Conservation (phyloP, 1,284 basidiomycete genomes). For the Boletus calvinii region DNA sequence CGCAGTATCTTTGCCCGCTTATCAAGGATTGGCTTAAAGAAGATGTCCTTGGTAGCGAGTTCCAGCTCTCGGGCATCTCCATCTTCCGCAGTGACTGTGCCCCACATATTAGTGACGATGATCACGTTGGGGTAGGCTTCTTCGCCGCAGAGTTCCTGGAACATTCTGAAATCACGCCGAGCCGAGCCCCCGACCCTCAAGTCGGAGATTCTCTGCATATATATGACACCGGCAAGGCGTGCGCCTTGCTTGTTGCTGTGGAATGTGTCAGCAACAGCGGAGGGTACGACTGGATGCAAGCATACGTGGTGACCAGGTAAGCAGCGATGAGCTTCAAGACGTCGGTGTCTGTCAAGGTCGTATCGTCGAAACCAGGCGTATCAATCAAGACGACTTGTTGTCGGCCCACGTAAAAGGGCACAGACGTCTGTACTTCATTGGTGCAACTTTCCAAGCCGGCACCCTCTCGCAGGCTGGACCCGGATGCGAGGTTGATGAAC, state of each 20-base stretch:
- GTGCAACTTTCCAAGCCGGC: conserved; percentile 38
- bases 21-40: conserved; percentile 40
- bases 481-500: conserved; percentile 40
- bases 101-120: conserved; percentile 54
- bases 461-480: conserved; percentile 34
- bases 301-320: conserved; percentile 36
- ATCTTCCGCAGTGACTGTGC: conserved; percentile 35
- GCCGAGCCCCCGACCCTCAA: conserved; percentile 49
- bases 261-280: conserved; percentile 5
- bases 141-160: conserved; percentile 52
- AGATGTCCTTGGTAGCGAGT: conserved; percentile 38
- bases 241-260: conserved; percentile 42
- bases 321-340: conserved; percentile 38
- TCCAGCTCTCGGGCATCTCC: conserved; percentile 37
- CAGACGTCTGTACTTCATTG: conserved; percentile 34
- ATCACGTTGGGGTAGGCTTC: conserved; percentile 46
- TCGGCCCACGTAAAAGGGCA: conserved; percentile 30
- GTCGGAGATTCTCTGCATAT: conserved; percentile 55
- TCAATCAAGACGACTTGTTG: conserved; percentile 36
- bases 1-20: conserved; percentile 40
- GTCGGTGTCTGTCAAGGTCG: conserved; percentile 36
- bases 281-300: not conserved
- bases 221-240: conserved; percentile 45
- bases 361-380: conserved; percentile 42
- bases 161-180: conserved; percentile 50